phyloP scores from a whole-genome alignment of 108 stramenopile species.

The Nitzschia putrida region DNA sequence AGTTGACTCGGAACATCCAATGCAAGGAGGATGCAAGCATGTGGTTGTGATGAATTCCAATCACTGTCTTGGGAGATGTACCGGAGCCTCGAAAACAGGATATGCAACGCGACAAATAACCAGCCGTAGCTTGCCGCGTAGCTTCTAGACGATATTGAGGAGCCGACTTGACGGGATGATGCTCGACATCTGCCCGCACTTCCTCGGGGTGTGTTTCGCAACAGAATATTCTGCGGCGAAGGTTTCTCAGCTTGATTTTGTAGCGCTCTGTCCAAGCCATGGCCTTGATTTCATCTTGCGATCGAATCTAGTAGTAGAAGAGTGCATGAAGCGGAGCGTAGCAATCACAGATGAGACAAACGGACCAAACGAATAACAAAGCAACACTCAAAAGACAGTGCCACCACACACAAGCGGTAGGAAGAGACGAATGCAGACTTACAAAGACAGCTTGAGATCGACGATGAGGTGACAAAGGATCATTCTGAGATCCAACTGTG shows the following conservation, averaged over 20 bases:
- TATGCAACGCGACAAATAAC: neutral
- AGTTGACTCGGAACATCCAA: constrained; percentile 64
- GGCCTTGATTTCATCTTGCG: constrained; percentile 5
- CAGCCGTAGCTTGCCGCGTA: neutral
- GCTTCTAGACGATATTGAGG: constrained; percentile 33
- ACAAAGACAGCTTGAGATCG: constrained; percentile 6
- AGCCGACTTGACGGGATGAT: constrained; percentile 1
- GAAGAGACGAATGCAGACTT: neutral
- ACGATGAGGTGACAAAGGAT: no score
- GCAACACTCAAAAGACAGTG: no score
- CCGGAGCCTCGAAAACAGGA: constrained; percentile 9
- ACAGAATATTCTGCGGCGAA: neutral
- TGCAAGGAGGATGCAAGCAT: constrained; percentile 48
- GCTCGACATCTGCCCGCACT: neutral
- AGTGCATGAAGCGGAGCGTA: neutral
- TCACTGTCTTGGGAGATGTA: neutral
- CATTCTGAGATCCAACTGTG: no score
- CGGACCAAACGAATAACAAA: no score
- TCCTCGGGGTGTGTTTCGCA: neutral
- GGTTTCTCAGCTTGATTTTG: neutral
- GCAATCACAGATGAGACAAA: neutral
- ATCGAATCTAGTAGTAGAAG: neutral
- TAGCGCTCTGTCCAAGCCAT: constrained; percentile 5
- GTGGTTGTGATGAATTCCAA: constrained; percentile 43
- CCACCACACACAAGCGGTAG: no score